Evolutionary conservation across 2,329 filamentous ascomycete species (phyloP).

Genomic region (Xylariaceae sp.): DNA sequence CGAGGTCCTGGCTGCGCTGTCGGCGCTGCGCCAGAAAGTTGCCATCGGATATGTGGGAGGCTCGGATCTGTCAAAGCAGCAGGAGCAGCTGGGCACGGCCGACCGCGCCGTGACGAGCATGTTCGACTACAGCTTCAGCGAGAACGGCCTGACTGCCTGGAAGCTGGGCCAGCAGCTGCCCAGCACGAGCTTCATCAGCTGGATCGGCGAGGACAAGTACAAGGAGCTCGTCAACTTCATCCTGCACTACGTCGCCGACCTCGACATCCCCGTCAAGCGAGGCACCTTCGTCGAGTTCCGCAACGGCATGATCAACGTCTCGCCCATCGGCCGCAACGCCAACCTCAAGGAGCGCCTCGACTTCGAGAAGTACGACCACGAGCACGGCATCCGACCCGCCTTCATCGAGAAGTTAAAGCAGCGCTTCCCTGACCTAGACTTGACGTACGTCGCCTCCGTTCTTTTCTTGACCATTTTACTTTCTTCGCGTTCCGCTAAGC

Average conservation of each 20-base stretch:
- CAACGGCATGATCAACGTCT: conserved; percentile 88
- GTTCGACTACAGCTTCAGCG: conserved; percentile 97
- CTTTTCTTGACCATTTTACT: conserved; percentile 3
- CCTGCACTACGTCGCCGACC: conserved; percentile 77
- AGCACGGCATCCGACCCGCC: conserved; percentile 68
- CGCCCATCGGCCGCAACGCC: conserved; percentile 82
- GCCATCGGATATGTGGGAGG: conserved; percentile 92
- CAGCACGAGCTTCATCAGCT: conserved; percentile 82
- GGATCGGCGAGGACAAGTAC: conserved; percentile 80
- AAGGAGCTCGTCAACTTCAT: conserved; percentile 73
- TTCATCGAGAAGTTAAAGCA: conserved; percentile 75
- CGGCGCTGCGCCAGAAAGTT: conserved; percentile 76
- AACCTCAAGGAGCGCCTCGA: conserved; percentile 73
- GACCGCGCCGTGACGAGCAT: conserved; percentile 69
- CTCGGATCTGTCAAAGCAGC: conserved; percentile 87
- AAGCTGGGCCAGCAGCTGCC: conserved; percentile 73
- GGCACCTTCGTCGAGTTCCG: conserved; percentile 86
- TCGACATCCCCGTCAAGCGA: conserved; percentile 77
- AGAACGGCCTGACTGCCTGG: conserved; percentile 92
- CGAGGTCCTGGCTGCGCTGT: conserved; percentile 79
- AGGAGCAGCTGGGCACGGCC: conserved; percentile 81
- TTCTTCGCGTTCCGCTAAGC: background rate
- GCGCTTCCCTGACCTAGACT: conserved; percentile 74
- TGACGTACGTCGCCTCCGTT: conserved; percentile 61
- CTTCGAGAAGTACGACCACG: conserved; percentile 76